A percentile compares a stretch with the other conserved stretches of the same genome.
phyloP scores from a whole-genome alignment of 1,284 basidiomycete species.

The Pseudozyma thailandica region DNA sequence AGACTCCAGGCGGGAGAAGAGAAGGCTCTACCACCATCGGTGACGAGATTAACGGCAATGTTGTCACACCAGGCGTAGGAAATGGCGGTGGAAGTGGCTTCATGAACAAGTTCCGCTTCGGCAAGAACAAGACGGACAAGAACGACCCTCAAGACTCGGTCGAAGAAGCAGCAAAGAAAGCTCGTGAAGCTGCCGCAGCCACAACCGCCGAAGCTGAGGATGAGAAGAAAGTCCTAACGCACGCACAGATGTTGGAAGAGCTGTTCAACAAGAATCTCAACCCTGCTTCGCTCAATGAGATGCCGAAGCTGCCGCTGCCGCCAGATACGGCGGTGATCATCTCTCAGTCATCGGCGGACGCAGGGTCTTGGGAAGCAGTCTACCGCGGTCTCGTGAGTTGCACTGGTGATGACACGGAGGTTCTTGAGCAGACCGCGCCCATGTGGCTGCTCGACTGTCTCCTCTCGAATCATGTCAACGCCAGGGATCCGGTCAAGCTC shows the following conservation, averaged over 20 bases:
- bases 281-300: conserved; percentile 79
- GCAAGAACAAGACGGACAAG: conserved; percentile 47
- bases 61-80: conserved; percentile 15
- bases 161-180: conserved; percentile 25
- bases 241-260: conserved; percentile 70
- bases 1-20: conserved; percentile 16
- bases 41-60: conserved; percentile 32
- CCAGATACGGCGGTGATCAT: conserved; percentile 79
- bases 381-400: conserved; percentile 78
- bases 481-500: conserved; percentile 44
- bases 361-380: conserved; percentile 79
- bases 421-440: conserved; percentile 82
- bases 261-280: conserved; percentile 77
- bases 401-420: conserved; percentile 75
- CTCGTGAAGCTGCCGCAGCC: conserved; percentile 10
- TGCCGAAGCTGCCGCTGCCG: conserved; percentile 77
- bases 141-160: conserved; percentile 17
- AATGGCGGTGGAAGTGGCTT: conserved; percentile 35
- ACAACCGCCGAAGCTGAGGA: conserved; percentile 6
- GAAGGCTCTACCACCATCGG: conserved; percentile 19
- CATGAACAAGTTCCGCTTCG: conserved; percentile 53
- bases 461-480: conserved; percentile 70
- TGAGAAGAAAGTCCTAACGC: conserved; percentile 14
- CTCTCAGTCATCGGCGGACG: conserved; percentile 79
- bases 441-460: conserved; percentile 90